Conservation (phyloP, 495 filamentous ascomycete genomes). For the Xylona heveae region DNA sequence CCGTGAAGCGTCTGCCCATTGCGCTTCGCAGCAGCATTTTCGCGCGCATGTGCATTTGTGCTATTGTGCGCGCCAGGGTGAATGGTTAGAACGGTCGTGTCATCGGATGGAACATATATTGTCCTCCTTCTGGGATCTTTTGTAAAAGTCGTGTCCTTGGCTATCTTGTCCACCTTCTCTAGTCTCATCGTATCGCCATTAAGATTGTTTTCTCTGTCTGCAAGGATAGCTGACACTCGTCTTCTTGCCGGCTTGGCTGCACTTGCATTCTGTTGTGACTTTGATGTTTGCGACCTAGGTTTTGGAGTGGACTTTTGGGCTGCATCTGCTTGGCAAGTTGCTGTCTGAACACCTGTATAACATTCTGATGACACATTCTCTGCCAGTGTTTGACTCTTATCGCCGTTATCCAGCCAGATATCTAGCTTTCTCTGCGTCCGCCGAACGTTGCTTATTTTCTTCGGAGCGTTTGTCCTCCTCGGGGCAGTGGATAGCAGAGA, state of each 20-base stretch:
- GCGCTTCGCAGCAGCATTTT: not conserved
- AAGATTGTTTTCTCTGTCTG: not conserved
- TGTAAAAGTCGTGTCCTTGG: constrained; percentile 3
- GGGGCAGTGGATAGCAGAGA: too few relatives aligned
- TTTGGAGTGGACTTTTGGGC: too few relatives aligned
- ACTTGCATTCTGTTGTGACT: too few relatives aligned
- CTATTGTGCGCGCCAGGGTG: constrained; percentile 18
- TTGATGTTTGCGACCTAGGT: too few relatives aligned
- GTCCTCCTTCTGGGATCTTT: constrained; percentile 19
- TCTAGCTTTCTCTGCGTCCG: too few relatives aligned
- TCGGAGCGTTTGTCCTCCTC: too few relatives aligned
- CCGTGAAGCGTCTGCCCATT: not conserved
- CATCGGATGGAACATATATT: constrained; percentile 21
- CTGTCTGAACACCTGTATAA: too few relatives aligned
- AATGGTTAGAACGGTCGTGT: constrained; percentile 20
- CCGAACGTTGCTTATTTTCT: too few relatives aligned
- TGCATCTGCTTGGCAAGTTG: too few relatives aligned
- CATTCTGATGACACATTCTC: too few relatives aligned
- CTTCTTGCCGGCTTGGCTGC: constrained; percentile 2
- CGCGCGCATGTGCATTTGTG: not conserved
- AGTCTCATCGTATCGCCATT: not conserved
- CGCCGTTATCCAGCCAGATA: too few relatives aligned
- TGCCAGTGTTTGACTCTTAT: too few relatives aligned
- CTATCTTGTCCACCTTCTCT: not conserved
- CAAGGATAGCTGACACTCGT: constrained; percentile 1